These are phyloP conservation scores for Rosa chinensis DNA, from an alignment of 306 rosid genomes.

Conservation along the genomic window DNA sequence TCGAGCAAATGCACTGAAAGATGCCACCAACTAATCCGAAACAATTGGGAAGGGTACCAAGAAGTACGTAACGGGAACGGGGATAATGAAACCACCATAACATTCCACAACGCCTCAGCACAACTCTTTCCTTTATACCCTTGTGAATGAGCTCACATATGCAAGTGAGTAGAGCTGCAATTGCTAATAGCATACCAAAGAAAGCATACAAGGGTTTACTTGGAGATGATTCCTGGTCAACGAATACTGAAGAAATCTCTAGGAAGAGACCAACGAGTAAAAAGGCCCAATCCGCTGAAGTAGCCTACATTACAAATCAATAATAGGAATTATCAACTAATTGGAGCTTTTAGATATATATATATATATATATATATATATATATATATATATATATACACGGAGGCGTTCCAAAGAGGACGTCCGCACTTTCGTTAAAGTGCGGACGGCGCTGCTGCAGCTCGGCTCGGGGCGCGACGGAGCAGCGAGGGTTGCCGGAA, in stretches of 20 bases:
- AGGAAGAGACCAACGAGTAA: not conserved
- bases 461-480: no score
- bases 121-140: not conserved
- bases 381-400: no score
- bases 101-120: not conserved
- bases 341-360: no score
- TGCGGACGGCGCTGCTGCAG: no score
- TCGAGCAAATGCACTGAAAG: not conserved
- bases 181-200: not conserved
- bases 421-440: no score
- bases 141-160: not conserved
- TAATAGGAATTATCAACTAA: not conserved
- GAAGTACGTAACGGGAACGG: not conserved
- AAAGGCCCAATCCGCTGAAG: not conserved
- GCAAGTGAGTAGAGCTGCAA: not conserved
- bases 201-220: not conserved
- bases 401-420: no score
- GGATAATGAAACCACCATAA: not conserved
- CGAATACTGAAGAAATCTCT: not conserved
- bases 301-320: not conserved
- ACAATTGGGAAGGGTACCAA: not conserved
- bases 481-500: no score
- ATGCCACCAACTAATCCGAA: not conserved
- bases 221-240: not conserved
- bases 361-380: no score